Evolutionary conservation across 129 eudicot genomes (phyloP).

Genomic region (Calendula officinalis): DNA sequence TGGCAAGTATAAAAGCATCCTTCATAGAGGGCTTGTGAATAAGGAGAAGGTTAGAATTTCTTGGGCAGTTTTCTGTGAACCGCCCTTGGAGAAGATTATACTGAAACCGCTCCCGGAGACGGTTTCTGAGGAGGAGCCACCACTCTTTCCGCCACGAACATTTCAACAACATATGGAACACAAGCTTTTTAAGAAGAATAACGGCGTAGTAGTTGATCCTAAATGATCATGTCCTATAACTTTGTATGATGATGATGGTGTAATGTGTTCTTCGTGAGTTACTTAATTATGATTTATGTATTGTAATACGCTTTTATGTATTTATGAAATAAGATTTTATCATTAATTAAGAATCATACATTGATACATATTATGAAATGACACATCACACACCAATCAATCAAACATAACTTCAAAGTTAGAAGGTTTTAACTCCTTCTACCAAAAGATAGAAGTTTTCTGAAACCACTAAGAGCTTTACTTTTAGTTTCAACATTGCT

Average conservation of each 20-base stretch:
- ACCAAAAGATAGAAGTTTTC: slow-evolving; percentile 74
- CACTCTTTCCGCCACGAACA: slow-evolving; percentile 77
- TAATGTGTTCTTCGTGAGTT: slow-evolving; percentile 2
- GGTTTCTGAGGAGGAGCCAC: slow-evolving; percentile 60
- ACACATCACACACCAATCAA: background rate
- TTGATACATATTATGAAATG: background rate
- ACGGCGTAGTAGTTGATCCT: slow-evolving; percentile 21
- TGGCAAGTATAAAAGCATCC: slow-evolving; percentile 90
- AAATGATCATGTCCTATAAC: slow-evolving; percentile 11
- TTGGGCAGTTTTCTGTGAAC: slow-evolving; percentile 96
- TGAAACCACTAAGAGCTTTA: slow-evolving; percentile 57
- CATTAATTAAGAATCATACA: background rate
- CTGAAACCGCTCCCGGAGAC: slow-evolving; percentile 85
- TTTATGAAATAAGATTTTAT: background rate
- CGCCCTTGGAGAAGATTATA: slow-evolving; percentile 82
- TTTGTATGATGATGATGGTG: slow-evolving; percentile 12
- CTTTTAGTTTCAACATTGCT: slow-evolving; percentile 42
- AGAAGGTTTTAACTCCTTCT: slow-evolving; percentile 34
- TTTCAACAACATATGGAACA: slow-evolving; percentile 80
- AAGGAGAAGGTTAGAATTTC: slow-evolving; percentile 91
- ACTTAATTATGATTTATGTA: background rate
- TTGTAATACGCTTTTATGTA: background rate
- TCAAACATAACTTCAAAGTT: background rate
- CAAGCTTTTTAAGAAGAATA: slow-evolving; percentile 65
- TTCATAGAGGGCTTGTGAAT: slow-evolving; percentile 90